Percentiles rank a stretch among this genome's conserved stretches.
These are phyloP conservation scores for Plectosphaerella sp. DNA, from an alignment of 2,329 filamentous ascomycete species.

Conservation along the genomic window DNA sequence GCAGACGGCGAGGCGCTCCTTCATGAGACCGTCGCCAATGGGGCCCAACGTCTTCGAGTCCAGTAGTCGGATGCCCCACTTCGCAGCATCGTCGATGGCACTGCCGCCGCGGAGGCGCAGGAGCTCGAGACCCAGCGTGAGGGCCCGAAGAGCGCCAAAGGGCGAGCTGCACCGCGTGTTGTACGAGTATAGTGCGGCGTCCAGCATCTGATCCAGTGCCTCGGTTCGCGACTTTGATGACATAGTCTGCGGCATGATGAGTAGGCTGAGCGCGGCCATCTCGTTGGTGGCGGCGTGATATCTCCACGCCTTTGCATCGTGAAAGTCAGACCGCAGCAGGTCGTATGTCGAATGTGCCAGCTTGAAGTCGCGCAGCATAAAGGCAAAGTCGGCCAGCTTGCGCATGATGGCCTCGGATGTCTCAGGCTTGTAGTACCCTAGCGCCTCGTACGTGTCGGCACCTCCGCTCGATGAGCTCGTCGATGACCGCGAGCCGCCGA, in stretches of 20 bases:
- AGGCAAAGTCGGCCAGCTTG: conserved; percentile 89
- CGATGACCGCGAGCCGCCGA: conserved; percentile 62
- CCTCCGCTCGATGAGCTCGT: conserved; percentile 45
- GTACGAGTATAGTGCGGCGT: conserved; percentile 90
- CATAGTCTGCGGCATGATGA: conserved; percentile 69
- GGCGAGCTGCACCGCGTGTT: conserved; percentile 76
- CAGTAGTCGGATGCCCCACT: conserved; percentile 76
- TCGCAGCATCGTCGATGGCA: conserved; percentile 79
- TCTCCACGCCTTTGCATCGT: conserved; percentile 94
- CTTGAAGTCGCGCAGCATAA: conserved; percentile 97
- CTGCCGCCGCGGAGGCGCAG: conserved; percentile 75
- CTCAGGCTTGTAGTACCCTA: conserved; percentile 80
- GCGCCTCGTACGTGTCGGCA: conserved; percentile 65
- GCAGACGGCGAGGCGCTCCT: conserved; percentile 80
- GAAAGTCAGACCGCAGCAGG: conserved; percentile 80
- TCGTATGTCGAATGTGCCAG: conserved; percentile 90
- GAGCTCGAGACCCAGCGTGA: conserved; percentile 75
- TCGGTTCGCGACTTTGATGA: conserved; percentile 76
- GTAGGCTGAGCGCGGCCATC: conserved; percentile 82
- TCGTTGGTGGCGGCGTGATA: conserved; percentile 92
- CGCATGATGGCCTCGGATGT: conserved; percentile 86
- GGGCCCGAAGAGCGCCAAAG: conserved; percentile 74
- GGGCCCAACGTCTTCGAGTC: conserved; percentile 72
- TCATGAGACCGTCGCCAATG: conserved; percentile 76
- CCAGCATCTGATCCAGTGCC: conserved; percentile 79